These are phyloP conservation scores for Pleurotus cornucopiae DNA, from an alignment of 768 basidiomycete species.

Conservation along the genomic window DNA sequence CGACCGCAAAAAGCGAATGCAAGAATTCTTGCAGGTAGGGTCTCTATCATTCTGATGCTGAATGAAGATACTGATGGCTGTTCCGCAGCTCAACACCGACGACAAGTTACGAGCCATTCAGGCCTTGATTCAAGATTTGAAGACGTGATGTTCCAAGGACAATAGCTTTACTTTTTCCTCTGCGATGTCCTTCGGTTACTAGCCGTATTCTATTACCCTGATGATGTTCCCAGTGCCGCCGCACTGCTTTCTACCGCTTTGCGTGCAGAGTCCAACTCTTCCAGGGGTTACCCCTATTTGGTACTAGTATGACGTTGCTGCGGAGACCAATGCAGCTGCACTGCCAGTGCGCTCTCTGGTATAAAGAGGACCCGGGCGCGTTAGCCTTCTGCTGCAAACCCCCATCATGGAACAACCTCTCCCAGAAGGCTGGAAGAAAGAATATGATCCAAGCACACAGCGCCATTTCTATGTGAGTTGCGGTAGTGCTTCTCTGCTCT, in stretches of 20 bases:
- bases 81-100: slow-evolving; percentile 46
- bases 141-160: not conserved
- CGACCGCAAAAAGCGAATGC: slow-evolving; percentile 40
- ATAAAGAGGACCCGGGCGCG: not conserved
- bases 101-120: slow-evolving; percentile 50
- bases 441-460: slow-evolving; percentile 36
- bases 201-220: no score
- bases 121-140: slow-evolving; percentile 39
- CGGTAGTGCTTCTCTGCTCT: not conserved
- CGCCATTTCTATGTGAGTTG: slow-evolving; percentile 47
- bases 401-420: slow-evolving; percentile 24
- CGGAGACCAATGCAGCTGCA: not conserved
- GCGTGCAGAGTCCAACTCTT: no score
- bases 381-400: not conserved
- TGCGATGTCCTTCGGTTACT: no score
- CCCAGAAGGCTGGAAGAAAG: slow-evolving; percentile 55
- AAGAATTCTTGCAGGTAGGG: slow-evolving; percentile 44
- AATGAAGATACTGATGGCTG: not conserved
- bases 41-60: slow-evolving; percentile 10
- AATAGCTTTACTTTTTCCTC: no score
- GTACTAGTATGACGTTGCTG: not conserved
- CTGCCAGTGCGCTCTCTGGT: not conserved
- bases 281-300: no score
- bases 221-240: no score
- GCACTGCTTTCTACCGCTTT: no score